A percentile compares a stretch with the other conserved stretches of the same genome.
These are phyloP conservation scores for Ceriops tagal DNA, from an alignment of 345 rosid genomes.

Conservation along the genomic window DNA sequence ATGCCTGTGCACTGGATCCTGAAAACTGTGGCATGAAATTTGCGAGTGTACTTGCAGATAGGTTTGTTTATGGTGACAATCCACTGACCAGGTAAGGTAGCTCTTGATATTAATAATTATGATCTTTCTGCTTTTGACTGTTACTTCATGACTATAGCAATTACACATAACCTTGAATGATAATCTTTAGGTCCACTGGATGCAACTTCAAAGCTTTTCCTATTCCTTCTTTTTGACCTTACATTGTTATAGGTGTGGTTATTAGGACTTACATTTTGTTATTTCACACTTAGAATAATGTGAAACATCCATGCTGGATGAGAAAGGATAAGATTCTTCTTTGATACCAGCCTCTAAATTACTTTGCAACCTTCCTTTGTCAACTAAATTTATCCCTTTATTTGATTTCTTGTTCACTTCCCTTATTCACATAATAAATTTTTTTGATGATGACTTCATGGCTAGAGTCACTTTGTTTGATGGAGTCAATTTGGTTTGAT, in stretches of 20 bases:
- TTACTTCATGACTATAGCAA: not conserved
- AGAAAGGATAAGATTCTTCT: too few relatives aligned
- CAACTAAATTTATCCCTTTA: too few relatives aligned
- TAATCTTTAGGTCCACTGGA: not conserved
- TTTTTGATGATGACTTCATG: too few relatives aligned
- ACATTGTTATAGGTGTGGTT: too few relatives aligned
- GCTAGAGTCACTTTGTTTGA: too few relatives aligned
- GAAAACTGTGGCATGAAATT: conserved; percentile 69
- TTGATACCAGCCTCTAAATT: too few relatives aligned
- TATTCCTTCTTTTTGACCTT: too few relatives aligned
- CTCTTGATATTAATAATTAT: not conserved
- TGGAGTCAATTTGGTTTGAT: not conserved
- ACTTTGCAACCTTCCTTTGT: too few relatives aligned
- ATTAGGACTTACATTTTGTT: too few relatives aligned
- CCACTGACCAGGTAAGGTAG: conserved; percentile 50
- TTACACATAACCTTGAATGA: not conserved
- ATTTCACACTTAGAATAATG: too few relatives aligned
- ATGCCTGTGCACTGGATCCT: conserved; percentile 82
- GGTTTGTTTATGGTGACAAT: conserved; percentile 38
- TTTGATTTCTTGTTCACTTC: not conserved
- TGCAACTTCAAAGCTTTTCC: too few relatives aligned
- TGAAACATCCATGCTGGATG: too few relatives aligned
- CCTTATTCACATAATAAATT: not conserved
- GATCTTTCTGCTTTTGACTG: not conserved
- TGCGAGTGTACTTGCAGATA: conserved; percentile 49